Evolutionary conservation across 768 basidiomycete species (phyloP), one percentile per base, ranked within the genome.

Genomic region (Lactifluus pinguis): DNA sequence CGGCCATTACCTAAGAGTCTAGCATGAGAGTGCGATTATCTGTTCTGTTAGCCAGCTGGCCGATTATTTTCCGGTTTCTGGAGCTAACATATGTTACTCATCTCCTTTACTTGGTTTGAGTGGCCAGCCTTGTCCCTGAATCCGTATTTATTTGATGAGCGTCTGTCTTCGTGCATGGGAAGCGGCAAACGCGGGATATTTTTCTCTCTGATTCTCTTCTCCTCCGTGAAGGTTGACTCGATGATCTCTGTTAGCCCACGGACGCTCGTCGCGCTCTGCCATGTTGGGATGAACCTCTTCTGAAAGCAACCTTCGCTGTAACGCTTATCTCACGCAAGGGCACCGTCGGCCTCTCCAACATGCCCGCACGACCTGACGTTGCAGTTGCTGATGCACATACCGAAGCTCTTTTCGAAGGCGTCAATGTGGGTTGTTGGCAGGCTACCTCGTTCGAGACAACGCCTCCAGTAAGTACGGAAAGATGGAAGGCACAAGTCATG

Each of bases 241-340:
- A 17, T 39, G 25, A 25, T 13, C 19, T 15, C 34, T 36, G 29
- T n/a, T 21, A 95, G 86, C 85, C 94, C 42, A 95, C 90, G 44
- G 85, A 85, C 61, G 94, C 95, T 9, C 78, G 94, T 53, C 80
- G 83, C 45, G 83, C 87, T 6, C 89, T 92, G 72, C 90, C 90
- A 29, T 91, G 87, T 75, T 95, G 91, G 90, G 95, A 97, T 69
- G 94, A 97, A 69, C 95, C 95, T 15, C 78, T 83, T 39, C 77
- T 95, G 67, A 98, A 98, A 72, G 87, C 93, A 0, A 92, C 86
- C 2, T 90, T 87, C 69, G 68, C 80, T 0, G 75, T 93, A 61
- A 86, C 85, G 14, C 77, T 95, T 79, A 79, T 95, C 68, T 90
- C 92, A n/a, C 83, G 85, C 61, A 76, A 75, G 9, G 82, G 83